Evolutionary conservation across 1,284 basidiomycete species (phyloP), one percentile per base, ranked within the genome.

Genomic region (Lignosus rhinocerotis): DNA sequence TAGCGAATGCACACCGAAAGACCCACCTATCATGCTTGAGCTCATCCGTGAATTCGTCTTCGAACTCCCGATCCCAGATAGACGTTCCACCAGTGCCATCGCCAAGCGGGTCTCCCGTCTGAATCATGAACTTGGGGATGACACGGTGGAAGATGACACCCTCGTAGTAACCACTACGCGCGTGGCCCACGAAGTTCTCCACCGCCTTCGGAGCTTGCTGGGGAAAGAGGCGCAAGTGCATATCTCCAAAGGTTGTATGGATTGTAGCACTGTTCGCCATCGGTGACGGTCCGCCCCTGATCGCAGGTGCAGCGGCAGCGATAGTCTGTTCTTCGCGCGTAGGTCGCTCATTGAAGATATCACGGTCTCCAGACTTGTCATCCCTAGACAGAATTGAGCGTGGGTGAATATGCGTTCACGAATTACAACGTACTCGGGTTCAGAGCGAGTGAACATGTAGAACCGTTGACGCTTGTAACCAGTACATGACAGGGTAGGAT

Each of bases 121-220:
- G 96, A 53, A 99, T 87, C 97, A 99, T 99, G 71, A 99, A 99
- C 77, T 99, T 99, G 64, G 93, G 87, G 72, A 99, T 99, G 63
- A 99, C 92, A 59, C 97, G 92, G 74, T 99, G 97, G 81, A 99
- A 98, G 69, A 98, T 86, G 54, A 98, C 81, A 19, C 90, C 88
- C 72, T 99, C 96, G 72, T 92, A 99, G 77, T 94, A 99, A 1
- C 93, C 88, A 68, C 87, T 94, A 65, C 89, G 82, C n/a, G 93
- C 86, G 68, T 98, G 93, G 1, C 93, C 94, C 19, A 95, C 90
- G 75, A 99, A 99, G 78, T 98, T 99, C 76, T 98, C 96, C 43
- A 98, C 96, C 0, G 97, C 88, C 73, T 92, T 96, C 3, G 96
- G 96, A 8, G 92, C 92, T 53, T 94, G 87, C 63, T 93, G 84